Evolutionary conservation across 73 alveolate species (phyloP), one percentile per base, ranked within the genome.

Genomic region (Paramecium tetraurelia): DNA sequence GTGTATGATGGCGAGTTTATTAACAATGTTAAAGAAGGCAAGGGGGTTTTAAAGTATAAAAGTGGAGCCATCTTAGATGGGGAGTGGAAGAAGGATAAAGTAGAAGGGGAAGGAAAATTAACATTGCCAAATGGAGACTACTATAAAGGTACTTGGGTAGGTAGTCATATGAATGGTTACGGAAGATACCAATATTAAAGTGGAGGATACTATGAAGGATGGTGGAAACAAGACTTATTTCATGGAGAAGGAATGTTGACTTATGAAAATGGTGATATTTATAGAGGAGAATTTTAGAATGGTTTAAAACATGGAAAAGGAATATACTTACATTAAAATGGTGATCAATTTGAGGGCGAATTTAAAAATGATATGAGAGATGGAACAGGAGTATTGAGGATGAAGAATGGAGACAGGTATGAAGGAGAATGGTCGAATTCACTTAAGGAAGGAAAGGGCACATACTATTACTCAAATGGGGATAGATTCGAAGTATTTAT

Each of bases 211-310:
- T 92, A 48, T 50, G 95, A 92, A 80, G 92, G 96, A 53, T 92
- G 95, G 85, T 97, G 98, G 98, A 93, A 83, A 44, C 53, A 97
- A 20, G 98, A 96, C 12, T 48, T 75, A 86, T 93, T 96, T 63
- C 92, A 96, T 86, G 99, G 99, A 24, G 99, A 97, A 92, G 99
- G 99, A 9, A 98, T 97, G 69, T 86, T 95, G 77, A 96, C 96
- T 29, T 97, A 96, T 70, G 92, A 89, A 18, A 97, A 96, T 85
- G 95, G 97, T 76, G 99, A 97, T 68, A 92, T 97, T 8, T 97
- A 97, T 87, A 93, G 98, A 24, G 99, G 99, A n/a, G 89, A 89
- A 41, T 97, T 99, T 98, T 53, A 58, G 48, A 80, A 92, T 46
- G 93, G 93, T n/a, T 18, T 44, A 44, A 80, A 58, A 33, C 93